phyloP scores from a whole-genome alignment of 305 asterid species.

The Fraxinus sp. region DNA sequence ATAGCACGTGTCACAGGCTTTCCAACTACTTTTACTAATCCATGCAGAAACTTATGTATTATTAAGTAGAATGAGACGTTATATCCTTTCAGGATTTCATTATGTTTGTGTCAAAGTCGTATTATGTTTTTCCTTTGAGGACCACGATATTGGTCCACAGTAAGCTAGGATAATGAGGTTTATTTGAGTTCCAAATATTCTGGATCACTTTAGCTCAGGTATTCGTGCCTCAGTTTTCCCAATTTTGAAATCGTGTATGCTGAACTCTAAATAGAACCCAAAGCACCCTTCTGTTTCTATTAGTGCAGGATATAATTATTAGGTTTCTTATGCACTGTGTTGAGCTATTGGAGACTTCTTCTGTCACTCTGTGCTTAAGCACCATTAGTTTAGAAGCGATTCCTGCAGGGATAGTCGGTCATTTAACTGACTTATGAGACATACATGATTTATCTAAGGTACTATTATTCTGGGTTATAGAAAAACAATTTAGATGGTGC shows the following conservation, averaged over 20 bases:
- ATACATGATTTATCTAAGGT: neutral
- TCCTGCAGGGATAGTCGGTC: neutral
- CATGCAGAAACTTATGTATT: neutral
- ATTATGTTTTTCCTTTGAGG: neutral
- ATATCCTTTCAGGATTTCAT: neutral
- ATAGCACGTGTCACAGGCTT: neutral
- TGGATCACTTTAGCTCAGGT: neutral
- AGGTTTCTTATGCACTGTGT: neutral
- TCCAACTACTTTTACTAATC: conserved; percentile 8
- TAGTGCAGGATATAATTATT: neutral
- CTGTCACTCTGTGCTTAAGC: neutral
- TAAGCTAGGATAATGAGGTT: neutral
- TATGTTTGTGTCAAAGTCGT: neutral
- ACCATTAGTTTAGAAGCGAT: neutral
- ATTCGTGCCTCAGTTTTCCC: neutral
- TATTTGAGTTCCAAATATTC: conserved; percentile 2
- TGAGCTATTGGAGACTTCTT: neutral
- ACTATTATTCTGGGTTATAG: neutral
- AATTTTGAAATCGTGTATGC: neutral
- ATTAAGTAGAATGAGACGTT: neutral
- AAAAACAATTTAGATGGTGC: neutral
- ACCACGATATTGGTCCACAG: neutral
- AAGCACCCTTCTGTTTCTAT: neutral
- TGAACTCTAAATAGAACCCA: neutral
- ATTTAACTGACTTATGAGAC: neutral